Percentiles rank a stretch among this genome's conserved stretches.
phyloP scores from a whole-genome alignment of 768 basidiomycete genomes.

The Brasilioporus rufonigricans region DNA sequence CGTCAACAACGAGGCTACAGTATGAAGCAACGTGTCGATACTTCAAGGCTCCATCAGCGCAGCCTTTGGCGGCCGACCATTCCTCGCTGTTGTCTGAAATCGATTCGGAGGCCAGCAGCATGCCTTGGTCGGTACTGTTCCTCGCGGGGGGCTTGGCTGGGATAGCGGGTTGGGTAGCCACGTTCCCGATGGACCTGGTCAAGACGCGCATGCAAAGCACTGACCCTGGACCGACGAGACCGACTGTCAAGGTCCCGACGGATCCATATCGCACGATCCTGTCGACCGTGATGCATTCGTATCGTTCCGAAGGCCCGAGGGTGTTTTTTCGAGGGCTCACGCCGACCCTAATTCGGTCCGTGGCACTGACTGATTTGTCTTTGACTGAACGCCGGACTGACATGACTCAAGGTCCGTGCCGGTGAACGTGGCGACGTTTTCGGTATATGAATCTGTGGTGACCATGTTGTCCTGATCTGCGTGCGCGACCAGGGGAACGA shows the following conservation, averaged over 20 bases:
- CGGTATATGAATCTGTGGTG: constrained; percentile 64
- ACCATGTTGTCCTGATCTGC: constrained; percentile 33
- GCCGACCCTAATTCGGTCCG: constrained; percentile 76
- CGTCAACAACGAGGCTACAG: constrained; percentile 27
- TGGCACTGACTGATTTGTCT: neutral
- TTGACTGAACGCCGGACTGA: neutral
- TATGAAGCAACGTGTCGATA: constrained; percentile 65
- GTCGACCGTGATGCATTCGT: constrained; percentile 60
- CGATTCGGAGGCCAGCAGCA: constrained; percentile 34
- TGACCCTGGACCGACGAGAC: constrained; percentile 1
- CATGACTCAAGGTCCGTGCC: constrained; percentile 59
- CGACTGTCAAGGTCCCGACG: neutral
- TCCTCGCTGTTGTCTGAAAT: constrained; percentile 41
- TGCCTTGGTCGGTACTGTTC: constrained; percentile 58
- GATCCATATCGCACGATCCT: constrained; percentile 60
- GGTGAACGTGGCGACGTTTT: constrained; percentile 83
- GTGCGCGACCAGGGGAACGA: no score
- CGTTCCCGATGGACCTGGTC: constrained; percentile 87
- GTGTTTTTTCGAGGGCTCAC: constrained; percentile 78
- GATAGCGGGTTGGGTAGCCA: constrained; percentile 71
- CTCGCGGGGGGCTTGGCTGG: constrained; percentile 78
- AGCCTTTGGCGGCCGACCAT: constrained; percentile 20
- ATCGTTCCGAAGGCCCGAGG: constrained; percentile 57
- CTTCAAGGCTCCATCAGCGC: constrained; percentile 32
- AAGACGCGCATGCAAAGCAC: constrained; percentile 84